phyloP scores from a whole-genome alignment of 2,329 filamentous ascomycete genomes.

The Botrytis paeoniae region DNA sequence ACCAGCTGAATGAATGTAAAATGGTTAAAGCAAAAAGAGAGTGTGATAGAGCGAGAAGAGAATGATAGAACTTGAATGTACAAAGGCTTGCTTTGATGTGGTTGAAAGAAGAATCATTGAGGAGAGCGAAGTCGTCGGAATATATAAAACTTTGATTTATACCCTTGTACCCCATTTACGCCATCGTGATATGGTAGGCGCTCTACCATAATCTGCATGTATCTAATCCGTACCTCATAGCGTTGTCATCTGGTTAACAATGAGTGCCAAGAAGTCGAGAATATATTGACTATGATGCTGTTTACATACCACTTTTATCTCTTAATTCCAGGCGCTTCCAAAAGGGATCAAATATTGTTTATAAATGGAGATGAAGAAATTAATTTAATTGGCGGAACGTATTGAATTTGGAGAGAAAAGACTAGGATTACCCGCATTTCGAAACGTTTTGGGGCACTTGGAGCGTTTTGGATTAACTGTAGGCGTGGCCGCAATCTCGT shows the following conservation, averaged over 20 bases:
- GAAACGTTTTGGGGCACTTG: neutral
- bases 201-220: neutral
- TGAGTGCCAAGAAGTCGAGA: conserved; percentile 13
- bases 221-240: neutral
- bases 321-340: neutral
- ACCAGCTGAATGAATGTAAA: conserved; percentile 20
- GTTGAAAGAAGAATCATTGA: neutral
- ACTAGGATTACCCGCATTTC: neutral
- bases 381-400: neutral
- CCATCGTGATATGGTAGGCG: neutral
- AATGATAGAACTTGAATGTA: conserved; percentile 12
- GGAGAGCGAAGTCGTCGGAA: neutral
- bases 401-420: neutral
- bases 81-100: conserved; percentile 16
- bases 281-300: conserved; percentile 4
- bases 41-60: conserved; percentile 5
- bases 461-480: conserved; percentile 3
- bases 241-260: neutral
- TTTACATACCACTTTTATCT: neutral
- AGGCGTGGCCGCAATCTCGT: neutral
- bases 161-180: neutral
- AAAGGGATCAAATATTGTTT: neutral
- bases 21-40: conserved; percentile 12
- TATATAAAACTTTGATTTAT: neutral
- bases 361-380: neutral